Conservation (phyloP, 2,329 filamentous ascomycete genomes). For the Diaporthe amygdali region DNA sequence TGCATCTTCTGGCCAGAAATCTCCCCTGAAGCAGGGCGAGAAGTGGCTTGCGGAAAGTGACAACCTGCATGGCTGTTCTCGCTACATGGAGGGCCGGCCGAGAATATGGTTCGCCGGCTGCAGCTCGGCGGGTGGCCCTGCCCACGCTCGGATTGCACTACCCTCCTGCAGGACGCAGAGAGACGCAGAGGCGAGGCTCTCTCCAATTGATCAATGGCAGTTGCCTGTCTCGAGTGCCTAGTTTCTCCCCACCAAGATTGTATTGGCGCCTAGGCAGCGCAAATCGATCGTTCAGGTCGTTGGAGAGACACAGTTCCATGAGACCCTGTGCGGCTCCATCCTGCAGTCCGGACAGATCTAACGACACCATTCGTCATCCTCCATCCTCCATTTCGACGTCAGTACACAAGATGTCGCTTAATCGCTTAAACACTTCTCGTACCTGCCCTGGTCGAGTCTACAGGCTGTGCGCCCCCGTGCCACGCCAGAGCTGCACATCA, state of each 20-base stretch:
- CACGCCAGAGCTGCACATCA: conserved; percentile 18
- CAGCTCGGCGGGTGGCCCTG: conserved; percentile 6
- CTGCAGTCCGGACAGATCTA: conserved; percentile 16
- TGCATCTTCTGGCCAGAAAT: conserved; percentile 11
- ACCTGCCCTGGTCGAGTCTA: conserved; percentile 18
- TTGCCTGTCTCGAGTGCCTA: conserved; percentile 7
- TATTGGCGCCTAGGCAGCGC: conserved; percentile 3
- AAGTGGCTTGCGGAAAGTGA: conserved; percentile 9
- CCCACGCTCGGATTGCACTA: background rate
- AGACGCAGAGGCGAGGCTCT: conserved; percentile 9
- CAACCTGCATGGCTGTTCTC: conserved; percentile 1
- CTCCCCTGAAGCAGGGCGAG: conserved; percentile 21
- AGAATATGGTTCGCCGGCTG: conserved; percentile 19
- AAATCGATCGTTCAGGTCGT: background rate
- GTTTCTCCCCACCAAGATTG: background rate
- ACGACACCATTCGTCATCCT: background rate
- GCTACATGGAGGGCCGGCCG: conserved; percentile 3
- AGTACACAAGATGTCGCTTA: conserved; percentile 5
- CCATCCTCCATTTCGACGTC: background rate
- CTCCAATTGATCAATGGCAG: conserved; percentile 24
- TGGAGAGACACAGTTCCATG: background rate
- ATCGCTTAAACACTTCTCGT: conserved; percentile 12
- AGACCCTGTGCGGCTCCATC: conserved; percentile 18
- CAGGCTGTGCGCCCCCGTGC: conserved; percentile 10
- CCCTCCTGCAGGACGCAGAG: conserved; percentile 1